Percentiles rank a stretch among this genome's conserved stretches.
Evolutionary conservation across 139 green algal genomes (phyloP).

Genomic region (Spirogloea muscicola): DNA sequence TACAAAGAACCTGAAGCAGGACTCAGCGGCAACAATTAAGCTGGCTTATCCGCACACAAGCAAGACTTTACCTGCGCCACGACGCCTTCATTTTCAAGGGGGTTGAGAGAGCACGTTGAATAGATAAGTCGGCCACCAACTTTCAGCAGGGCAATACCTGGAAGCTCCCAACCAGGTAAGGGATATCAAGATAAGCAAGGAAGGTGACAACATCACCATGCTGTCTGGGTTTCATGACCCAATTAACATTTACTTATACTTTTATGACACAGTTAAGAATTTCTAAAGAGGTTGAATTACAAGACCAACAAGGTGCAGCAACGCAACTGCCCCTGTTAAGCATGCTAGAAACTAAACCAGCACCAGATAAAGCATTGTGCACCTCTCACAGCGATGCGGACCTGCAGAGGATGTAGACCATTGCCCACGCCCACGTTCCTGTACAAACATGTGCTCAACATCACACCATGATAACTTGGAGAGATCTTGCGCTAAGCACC

Average conservation of each 20-base stretch:
- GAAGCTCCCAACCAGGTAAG: not conserved
- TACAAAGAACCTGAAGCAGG: too few species aligned
- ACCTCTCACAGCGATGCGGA: constrained; percentile 80
- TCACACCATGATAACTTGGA: too few species aligned
- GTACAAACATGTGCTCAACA: too few species aligned
- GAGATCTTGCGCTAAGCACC: too few species aligned
- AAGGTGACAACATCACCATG: not conserved
- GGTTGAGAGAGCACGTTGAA: constrained; percentile 97
- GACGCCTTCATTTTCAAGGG: constrained; percentile 97
- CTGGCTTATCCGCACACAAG: too few species aligned
- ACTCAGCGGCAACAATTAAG: too few species aligned
- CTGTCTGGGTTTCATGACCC: not conserved
- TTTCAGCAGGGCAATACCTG: constrained; percentile 41
- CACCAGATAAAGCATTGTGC: not conserved
- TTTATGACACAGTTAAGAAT: too few species aligned
- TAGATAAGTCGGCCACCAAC: constrained; percentile 94
- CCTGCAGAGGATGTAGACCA: constrained; percentile 85
- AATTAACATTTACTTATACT: not conserved
- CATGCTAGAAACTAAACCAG: not conserved
- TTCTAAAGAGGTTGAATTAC: constrained; percentile 1
- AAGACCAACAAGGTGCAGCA: not conserved
- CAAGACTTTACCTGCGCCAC: constrained; percentile 64
- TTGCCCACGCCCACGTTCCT: constrained; percentile 65
- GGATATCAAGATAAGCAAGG: not conserved
- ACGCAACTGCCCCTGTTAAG: not conserved